Evolutionary conservation across 495 filamentous ascomycete genomes (phyloP), one percentile per base, ranked within the genome.

Genomic region (Aspergillus homomorphus): DNA sequence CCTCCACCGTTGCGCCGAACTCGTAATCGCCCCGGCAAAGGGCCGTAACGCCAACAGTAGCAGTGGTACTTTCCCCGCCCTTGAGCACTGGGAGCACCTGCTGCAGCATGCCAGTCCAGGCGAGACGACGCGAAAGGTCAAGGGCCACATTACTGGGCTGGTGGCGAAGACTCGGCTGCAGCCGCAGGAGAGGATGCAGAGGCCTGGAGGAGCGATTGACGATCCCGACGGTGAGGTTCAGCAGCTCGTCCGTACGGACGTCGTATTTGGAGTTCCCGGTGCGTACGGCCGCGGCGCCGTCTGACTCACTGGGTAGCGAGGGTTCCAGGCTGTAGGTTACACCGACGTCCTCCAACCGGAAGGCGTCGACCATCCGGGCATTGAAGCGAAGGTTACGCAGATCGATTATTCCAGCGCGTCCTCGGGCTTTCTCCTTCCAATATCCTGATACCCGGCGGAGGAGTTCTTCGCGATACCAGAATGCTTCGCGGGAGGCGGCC

Each of bases 381-480:
- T 80, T 87, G 15, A 97, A 75, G 15, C 90, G 82, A 52, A 96
- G 80, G 46, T 73, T 77, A 21, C 92, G 83, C 1, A 96, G 74
- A 60, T 96, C 90, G 53, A 96, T 82, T 1, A 78, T 79, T 4
- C 92, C 92, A 43, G 76, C 72, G 43, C 90, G 77, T 1, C 75
- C 70, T 0, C 81, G 81, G 0, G 77, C 72, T 20, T 79, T 60
- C 23, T 90, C 87, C 30, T 76, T 82, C 92, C 92, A 97, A 2
- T 76, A 80, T 2, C 85, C 92, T 4, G 73, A 74, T 2, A 96
- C 69, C 20, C 79, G 77, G 58, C 89, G 88, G 10, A 97, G 80
- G 1, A 97, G 79, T 66, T 87, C 88, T 66, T 95, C 89, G 7
- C 92, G 83, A 73, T 91, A 96, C 92, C 92, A 96, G 71, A 96